phyloP scores from a whole-genome alignment of 345 rosid species.

The Lepidium africanum region DNA sequence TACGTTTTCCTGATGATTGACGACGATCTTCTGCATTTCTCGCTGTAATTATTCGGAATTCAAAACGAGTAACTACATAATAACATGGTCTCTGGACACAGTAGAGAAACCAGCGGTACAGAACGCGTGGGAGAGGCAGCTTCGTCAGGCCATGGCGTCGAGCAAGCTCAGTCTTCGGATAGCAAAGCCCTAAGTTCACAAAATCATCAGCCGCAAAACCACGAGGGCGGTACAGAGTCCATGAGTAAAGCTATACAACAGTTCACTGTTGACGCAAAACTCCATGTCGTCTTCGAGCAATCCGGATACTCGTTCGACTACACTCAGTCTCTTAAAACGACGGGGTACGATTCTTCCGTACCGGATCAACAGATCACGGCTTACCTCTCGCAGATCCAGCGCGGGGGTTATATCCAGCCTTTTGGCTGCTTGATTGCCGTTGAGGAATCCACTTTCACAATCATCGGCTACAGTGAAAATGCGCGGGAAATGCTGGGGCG shows the following conservation, averaged over 20 bases:
- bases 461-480: slow-evolving; percentile 74
- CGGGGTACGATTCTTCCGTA: slow-evolving; percentile 39
- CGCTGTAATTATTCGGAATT: not conserved
- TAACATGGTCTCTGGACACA: slow-evolving; percentile 6
- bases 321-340: slow-evolving; percentile 59
- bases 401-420: slow-evolving; percentile 85
- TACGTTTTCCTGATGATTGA: not conserved
- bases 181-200: slow-evolving; percentile 32
- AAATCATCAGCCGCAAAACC: not conserved
- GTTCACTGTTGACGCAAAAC: slow-evolving; percentile 87
- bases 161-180: slow-evolving; percentile 42
- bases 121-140: not conserved
- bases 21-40: not conserved
- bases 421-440: slow-evolving; percentile 83
- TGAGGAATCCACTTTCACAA: slow-evolving; percentile 55
- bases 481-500: slow-evolving; percentile 77
- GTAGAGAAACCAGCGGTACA: not conserved
- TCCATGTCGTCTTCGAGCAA: slow-evolving; percentile 87
- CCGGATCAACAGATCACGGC: slow-evolving; percentile 79
- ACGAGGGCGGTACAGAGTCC: slow-evolving; percentile 34
- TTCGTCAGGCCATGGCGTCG: slow-evolving; percentile 1
- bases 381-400: slow-evolving; percentile 75
- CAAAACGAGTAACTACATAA: not conserved
- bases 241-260: slow-evolving; percentile 88
- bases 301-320: slow-evolving; percentile 87